Percentiles rank a stretch among this genome's conserved stretches.
Evolutionary conservation across 2,329 filamentous ascomycete genomes (phyloP).

Genomic region (Scytalidium sp.): DNA sequence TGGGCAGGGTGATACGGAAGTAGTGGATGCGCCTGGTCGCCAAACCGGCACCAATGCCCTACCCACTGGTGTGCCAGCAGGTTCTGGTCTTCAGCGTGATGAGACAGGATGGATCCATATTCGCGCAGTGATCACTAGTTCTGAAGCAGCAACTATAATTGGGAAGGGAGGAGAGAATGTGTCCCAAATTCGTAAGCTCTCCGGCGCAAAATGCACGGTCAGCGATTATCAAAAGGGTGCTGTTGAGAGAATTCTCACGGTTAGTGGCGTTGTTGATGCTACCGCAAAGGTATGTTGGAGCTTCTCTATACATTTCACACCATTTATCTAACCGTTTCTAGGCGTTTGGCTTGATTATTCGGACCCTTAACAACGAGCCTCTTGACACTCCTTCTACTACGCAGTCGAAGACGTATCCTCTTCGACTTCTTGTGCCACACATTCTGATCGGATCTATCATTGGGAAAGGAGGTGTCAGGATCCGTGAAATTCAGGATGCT

Average conservation of each 20-base stretch:
- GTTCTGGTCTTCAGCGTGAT: constrained; percentile 64
- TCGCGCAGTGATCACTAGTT: constrained; percentile 93
- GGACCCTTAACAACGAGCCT: constrained; percentile 95
- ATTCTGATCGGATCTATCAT: constrained; percentile 99
- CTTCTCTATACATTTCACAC: constrained; percentile 6
- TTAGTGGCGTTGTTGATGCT: constrained; percentile 93
- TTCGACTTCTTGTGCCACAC: constrained; percentile 92
- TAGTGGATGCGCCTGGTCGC: constrained; percentile 53
- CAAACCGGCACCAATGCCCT: constrained; percentile 44
- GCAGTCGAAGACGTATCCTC: constrained; percentile 94
- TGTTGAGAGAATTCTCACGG: constrained; percentile 94
- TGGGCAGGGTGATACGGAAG: constrained; percentile 65
- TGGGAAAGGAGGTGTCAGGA: constrained; percentile 91
- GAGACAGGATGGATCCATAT: constrained; percentile 97
- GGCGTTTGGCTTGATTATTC: constrained; percentile 97
- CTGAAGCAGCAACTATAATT: constrained; percentile 95
- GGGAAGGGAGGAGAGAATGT: constrained; percentile 99
- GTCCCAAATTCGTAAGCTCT: constrained; percentile 91
- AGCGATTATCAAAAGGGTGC: constrained; percentile 97
- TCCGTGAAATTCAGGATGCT: constrained; percentile 97
- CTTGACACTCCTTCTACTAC: constrained; percentile 83
- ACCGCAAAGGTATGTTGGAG: constrained; percentile 76
- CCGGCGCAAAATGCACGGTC: constrained; percentile 96
- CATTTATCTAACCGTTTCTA: constrained; percentile 32
- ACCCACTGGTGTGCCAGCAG: constrained; percentile 16